Conservation (phyloP, 352 stramenopile species). For the Phytophthora pinifolia region DNA sequence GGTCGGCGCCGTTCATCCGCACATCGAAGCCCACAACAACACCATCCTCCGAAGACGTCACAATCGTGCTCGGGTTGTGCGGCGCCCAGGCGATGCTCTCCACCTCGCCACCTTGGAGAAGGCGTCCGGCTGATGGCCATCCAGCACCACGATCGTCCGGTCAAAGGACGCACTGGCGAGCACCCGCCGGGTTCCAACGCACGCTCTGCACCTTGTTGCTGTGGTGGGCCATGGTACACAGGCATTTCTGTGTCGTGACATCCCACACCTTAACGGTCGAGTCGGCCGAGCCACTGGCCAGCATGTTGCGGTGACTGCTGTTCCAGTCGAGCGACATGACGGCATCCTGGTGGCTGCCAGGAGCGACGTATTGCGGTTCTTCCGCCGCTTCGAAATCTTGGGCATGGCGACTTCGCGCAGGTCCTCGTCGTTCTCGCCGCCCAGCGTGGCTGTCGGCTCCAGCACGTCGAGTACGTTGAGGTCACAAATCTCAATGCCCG, state of each 20-base stretch:
- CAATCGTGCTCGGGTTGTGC: slow-evolving; percentile 91
- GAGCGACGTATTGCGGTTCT: slow-evolving; percentile 72
- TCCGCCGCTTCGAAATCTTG: slow-evolving; percentile 74
- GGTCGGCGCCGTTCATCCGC: slow-evolving; percentile 91
- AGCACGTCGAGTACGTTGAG: slow-evolving; percentile 98
- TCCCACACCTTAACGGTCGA: slow-evolving; percentile 97
- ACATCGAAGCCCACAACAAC: slow-evolving; percentile 95
- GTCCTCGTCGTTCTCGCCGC: slow-evolving; percentile 89
- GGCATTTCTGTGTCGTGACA: slow-evolving; percentile 90
- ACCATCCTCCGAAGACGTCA: slow-evolving; percentile 94
- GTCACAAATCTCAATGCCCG: slow-evolving; percentile 99
- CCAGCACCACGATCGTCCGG: slow-evolving; percentile 92
- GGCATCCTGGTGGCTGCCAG: slow-evolving; percentile 96
- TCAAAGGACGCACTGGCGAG: slow-evolving; percentile 96
- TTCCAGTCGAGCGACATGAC: slow-evolving; percentile 99
- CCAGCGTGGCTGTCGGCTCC: slow-evolving; percentile 94
- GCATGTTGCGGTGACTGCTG: slow-evolving; percentile 94
- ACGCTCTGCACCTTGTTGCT: slow-evolving; percentile 98
- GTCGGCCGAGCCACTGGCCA: slow-evolving; percentile 98
- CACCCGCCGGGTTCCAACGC: slow-evolving; percentile 96
- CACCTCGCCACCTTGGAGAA: slow-evolving; percentile 84
- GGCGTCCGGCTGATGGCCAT: slow-evolving; percentile 85
- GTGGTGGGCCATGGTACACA: slow-evolving; percentile 98
- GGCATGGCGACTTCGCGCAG: slow-evolving; percentile 79
- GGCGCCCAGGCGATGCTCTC: slow-evolving; percentile 95